phyloP scores from a whole-genome alignment of 148 eudicot species.

The Vaccinium corymbosum region DNA sequence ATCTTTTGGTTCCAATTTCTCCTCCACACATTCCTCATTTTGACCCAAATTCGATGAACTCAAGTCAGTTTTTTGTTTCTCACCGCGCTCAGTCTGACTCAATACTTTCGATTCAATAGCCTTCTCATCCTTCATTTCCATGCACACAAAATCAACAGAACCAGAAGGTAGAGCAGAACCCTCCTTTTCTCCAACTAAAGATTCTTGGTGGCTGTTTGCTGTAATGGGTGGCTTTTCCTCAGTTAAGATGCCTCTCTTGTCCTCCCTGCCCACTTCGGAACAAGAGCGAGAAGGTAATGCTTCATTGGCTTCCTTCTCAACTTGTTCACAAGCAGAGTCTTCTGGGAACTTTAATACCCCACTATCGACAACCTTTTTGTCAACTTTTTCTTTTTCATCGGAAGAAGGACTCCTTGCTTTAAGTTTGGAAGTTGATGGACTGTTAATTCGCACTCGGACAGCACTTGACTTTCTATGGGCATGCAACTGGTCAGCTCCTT shows the following conservation, averaged over 20 bases:
- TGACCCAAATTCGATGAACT: conserved; percentile 13
- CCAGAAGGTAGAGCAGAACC: conserved; percentile 4
- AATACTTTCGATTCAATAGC: conserved; percentile 9
- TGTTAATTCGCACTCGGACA: conserved; percentile 2
- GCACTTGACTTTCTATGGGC: conserved; percentile 11
- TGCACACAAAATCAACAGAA: conserved; percentile 15
- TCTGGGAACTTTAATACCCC: conserved; percentile 12
- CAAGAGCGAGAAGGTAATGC: conserved; percentile 28
- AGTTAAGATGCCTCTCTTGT: conserved; percentile 11
- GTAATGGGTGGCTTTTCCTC: conserved; percentile 10
- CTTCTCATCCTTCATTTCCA: conserved; percentile 19
- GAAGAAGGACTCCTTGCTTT: conserved; percentile 7
- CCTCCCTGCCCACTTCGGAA: conserved; percentile 19
- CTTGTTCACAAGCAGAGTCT: conserved; percentile 15
- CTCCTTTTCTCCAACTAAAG: conserved; percentile 12
- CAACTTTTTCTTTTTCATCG: conserved; percentile 5
- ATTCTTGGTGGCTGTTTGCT: conserved; percentile 8
- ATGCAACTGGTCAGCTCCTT: conserved; percentile 13
- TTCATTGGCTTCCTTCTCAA: conserved; percentile 20
- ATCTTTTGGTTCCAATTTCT: conserved; percentile 16
- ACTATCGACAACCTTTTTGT: conserved; percentile 11
- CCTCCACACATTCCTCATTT: not conserved
- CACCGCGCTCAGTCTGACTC: conserved; percentile 8
- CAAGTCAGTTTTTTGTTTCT: conserved; percentile 10
- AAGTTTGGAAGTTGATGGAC: not conserved